Evolutionary conservation across 176 grass and related monocot genomes (phyloP).

Genomic region (Oryza rufipogon): DNA sequence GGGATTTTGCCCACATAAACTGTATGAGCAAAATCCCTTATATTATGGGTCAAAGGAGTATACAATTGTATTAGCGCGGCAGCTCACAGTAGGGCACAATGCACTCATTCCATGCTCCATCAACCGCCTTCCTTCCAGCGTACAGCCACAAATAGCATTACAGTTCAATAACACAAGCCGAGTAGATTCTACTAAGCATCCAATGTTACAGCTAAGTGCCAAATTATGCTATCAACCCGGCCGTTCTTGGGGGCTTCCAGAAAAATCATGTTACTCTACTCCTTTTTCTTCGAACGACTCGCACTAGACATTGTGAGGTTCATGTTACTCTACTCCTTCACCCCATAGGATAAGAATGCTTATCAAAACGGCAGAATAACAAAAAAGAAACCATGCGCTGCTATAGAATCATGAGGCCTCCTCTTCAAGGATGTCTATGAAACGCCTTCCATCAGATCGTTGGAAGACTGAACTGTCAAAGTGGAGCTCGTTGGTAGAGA

Average conservation of each 20-base stretch:
- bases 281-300: no score
- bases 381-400: slow-evolving; percentile 16
- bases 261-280: neutral
- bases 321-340: no score
- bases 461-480: slow-evolving; percentile 64
- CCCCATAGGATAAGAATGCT: no score
- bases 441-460: slow-evolving; percentile 52
- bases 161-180: no score
- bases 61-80: neutral
- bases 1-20: no score
- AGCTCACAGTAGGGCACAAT: neutral
- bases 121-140: neutral
- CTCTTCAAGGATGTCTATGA: slow-evolving; percentile 91
- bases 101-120: neutral
- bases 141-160: neutral
- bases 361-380: neutral
- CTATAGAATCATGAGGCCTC: slow-evolving; percentile 53
- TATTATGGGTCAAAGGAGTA: no score
- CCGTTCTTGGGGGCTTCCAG: neutral
- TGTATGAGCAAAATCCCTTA: no score
- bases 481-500: slow-evolving; percentile 56
- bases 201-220: neutral
- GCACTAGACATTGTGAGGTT: no score
- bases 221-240: neutral
- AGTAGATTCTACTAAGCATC: neutral